Base-by-base conservation (phyloP, 2,329 filamentous ascomycete genomes). In the Fusarium sp. region DNA sequence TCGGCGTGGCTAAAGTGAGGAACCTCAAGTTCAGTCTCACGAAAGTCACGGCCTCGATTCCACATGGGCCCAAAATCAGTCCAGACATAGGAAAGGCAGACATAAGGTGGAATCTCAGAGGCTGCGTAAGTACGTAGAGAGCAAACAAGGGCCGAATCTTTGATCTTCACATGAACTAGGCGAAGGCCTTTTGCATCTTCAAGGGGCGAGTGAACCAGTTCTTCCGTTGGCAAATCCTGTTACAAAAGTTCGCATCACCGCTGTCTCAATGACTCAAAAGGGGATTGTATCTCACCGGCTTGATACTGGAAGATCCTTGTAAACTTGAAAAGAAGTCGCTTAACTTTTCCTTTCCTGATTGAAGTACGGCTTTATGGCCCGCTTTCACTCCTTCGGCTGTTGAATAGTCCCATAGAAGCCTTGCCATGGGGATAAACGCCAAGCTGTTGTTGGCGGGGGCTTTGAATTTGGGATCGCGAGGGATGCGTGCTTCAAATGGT, bases 11-110 rank as follows among this genome's bases (percentile, higher is more conserved):
- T 57, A 3, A 66, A 64, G 15, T 48, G 54, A 20, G 60, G 59
- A 3, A 59, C 59, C 21, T 66, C 59, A n/a, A 64, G 41, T 12
- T 63, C 63, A 13, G 37, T 35, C 31, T 64, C 31, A 2, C 60
- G 63, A 46, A 66, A 66, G 33, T 66, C 60, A 2, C 60, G 63
- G 0, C 37, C 44, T 6, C 47, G 47, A 23, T 64, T 64, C 41
- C 50, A 31, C 46, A 64, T 48, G 6, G 63, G 63, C 5, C 63
- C 63, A 3, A 59, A 64, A n/a, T 66, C 63, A 2, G 43, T 38
- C 63, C 63, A 66, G 13, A 66, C 63, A 10, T 66, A 66, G 3
- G 63, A 66, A 9, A 66, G 59, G 3, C 60, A 66, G 29, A 26
- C 29, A 16, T 64, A 64, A 2, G 53, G 29, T 3, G 63, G 59